phyloP scores from a whole-genome alignment of 306 rosid genomes.

The Gynostemma pentaphyllum region DNA sequence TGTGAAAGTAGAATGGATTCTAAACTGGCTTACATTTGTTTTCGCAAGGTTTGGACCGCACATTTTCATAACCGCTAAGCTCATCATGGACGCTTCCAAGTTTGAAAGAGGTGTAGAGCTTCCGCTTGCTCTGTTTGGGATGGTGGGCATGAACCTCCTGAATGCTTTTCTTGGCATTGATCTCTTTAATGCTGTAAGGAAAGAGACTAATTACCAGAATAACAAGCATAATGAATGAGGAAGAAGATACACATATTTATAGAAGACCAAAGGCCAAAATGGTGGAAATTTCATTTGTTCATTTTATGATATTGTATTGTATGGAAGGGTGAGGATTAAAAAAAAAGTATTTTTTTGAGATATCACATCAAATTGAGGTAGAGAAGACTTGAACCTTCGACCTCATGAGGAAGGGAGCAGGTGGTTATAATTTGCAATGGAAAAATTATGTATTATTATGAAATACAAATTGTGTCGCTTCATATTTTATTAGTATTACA shows the following conservation, averaged over 20 bases:
- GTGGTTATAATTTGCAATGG: too few species aligned
- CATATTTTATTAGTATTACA: too few species aligned
- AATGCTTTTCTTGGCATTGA: slow-evolving; percentile 78
- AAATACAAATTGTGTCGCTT: too few species aligned
- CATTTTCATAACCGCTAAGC: slow-evolving; percentile 69
- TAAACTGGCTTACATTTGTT: slow-evolving; percentile 61
- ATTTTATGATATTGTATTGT: neutral
- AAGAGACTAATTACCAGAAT: slow-evolving; percentile 34
- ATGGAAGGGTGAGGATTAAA: neutral
- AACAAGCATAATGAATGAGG: slow-evolving; percentile 33
- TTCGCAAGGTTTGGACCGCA: slow-evolving; percentile 56
- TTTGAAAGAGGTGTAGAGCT: slow-evolving; percentile 71
- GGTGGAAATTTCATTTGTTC: slow-evolving; percentile 3
- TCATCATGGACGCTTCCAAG: slow-evolving; percentile 57
- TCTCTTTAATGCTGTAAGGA: slow-evolving; percentile 60
- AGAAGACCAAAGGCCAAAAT: neutral
- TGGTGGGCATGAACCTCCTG: slow-evolving; percentile 81
- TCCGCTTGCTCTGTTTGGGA: slow-evolving; percentile 78
- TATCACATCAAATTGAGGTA: too few species aligned
- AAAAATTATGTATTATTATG: too few species aligned
- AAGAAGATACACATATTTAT: slow-evolving; percentile 2
- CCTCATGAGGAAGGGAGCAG: too few species aligned
- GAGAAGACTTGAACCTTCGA: too few species aligned
- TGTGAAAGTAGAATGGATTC: slow-evolving; percentile 76
- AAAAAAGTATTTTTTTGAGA: too few species aligned